Evolutionary conservation across 768 basidiomycete genomes (phyloP), one percentile per base, ranked within the genome.

Genomic region (Boletus eberwhitei): DNA sequence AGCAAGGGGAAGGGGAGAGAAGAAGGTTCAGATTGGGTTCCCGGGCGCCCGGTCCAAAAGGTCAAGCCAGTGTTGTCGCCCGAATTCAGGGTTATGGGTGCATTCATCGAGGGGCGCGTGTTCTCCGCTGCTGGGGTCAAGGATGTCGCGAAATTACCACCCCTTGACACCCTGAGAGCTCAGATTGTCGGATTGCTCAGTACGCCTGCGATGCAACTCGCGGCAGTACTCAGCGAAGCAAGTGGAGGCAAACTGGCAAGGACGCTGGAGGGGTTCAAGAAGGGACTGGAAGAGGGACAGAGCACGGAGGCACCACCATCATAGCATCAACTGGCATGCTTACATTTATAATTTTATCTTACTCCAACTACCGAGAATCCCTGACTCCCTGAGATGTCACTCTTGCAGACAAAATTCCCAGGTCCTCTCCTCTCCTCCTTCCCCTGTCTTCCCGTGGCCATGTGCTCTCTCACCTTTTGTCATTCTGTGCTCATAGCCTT

Each of bases 401-500:
- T 67, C 69, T 52, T 59, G 62, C 52, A 80, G 57, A 70, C 79
- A 92, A 71, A 95, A 93, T 69, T 94, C 90, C 92, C 93, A 95
- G 58, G 90, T 93, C 55, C 90, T 77, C 60, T 93, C 88, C 61
- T 86, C 89, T 44, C 84, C 89, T 9, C 82, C 87, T 64, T 83
- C 84, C 36, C 83, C 88, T 13, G 83, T 90, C 73, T 70, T 86
- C 26, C 80, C 83, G 38, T 74, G 80, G 29, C 82, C 86, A 65
- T 80, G 80, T 0, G 69, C 89, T 67, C 82, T 78, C 74, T 82
- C 91, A 6, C 95, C 95, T 64, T 93, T 88, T 4, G 96, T 97
- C 85, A 96, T 88, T n/a, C 91, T 77, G 68, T 98, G 96, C 61
- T 87, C 87, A 63, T 98, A 98, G 1, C 91, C 93, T 45, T 80